Evolutionary conservation across 1,284 basidiomycete species (phyloP), one percentile per base, ranked within the genome.

Genomic region (Rhodotorula sp.): DNA sequence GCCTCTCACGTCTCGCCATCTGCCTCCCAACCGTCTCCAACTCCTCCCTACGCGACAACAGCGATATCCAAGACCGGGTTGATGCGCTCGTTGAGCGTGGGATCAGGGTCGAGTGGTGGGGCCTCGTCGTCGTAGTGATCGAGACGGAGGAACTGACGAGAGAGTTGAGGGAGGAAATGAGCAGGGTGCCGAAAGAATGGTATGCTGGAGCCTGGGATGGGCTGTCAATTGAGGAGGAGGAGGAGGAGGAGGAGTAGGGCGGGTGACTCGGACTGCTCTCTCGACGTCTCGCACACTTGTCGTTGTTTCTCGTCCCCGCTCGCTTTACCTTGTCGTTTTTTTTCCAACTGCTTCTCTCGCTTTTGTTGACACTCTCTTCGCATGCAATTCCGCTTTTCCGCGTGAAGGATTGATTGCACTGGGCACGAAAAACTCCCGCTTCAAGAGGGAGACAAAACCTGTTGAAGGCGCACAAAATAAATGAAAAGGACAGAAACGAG

Each of bases 121-220:
- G 19, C 8, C 11, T 65, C 2, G 4, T 27, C 1, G 44, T 65
- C 13, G 46, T 65, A 10, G 27, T 54, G 44, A 39, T 65, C 20
- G 64, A 65, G 39, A 24, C 57, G 30, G 24, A 59, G 10, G 64
- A 65, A 4, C 24, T 65, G 30, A 59, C 64, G 58, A 53, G 57
- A 51, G 64, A 65, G 39, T 20, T 65, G 44, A n/a, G 64, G 49
- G 24, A 24, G 20, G 57, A 65, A 7, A 65, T 65, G 57, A 24
- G 22, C 17, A 46, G 24, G 57, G 22, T 55, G n/a, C 30, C 19
- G 44, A 13, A 36, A 0, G 48, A n/a, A 30, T 47, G 36, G 62
- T 44, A 44, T 44, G 39, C 39, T 13, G 39, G 39, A 6, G 39
- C 39, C 19, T 17, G 39, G 39, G 39, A 44, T 17, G n/a, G n/a